phyloP scores from a whole-genome alignment of 306 rosid species.

The Vigna trinervia region DNA sequence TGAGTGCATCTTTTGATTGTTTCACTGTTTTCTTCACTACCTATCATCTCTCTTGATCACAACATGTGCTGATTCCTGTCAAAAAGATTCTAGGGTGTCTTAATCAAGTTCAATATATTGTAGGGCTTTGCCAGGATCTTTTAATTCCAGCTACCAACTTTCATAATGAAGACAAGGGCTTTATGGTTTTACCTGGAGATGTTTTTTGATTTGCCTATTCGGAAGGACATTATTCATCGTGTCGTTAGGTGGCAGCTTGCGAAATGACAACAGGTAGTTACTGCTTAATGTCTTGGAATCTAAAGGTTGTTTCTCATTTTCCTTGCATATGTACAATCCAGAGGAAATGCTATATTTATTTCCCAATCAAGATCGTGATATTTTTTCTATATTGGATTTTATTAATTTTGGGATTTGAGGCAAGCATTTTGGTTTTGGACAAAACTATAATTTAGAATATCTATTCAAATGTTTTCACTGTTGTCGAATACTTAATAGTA shows the following conservation, averaged over 20 bases:
- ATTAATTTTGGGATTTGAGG: background rate
- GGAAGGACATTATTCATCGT: slow-evolving; percentile 89
- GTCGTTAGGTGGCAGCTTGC: slow-evolving; percentile 97
- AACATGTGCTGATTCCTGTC: slow-evolving; percentile 12
- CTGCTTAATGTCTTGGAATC: slow-evolving; percentile 36
- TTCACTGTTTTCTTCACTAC: slow-evolving; percentile 1
- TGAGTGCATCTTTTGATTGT: background rate
- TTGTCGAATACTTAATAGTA: background rate
- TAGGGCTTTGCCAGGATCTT: slow-evolving; percentile 84
- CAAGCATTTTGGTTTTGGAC: slow-evolving; percentile 34
- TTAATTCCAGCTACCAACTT: slow-evolving; percentile 91
- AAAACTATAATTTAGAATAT: background rate
- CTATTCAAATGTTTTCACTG: background rate
- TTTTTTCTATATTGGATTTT: slow-evolving; percentile 2
- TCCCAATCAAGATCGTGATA: slow-evolving; percentile 10
- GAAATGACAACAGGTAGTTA: slow-evolving; percentile 84
- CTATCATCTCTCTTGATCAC: slow-evolving; percentile 29
- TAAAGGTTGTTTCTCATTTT: slow-evolving; percentile 20
- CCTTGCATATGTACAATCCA: slow-evolving; percentile 22
- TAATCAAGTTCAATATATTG: slow-evolving; percentile 42
- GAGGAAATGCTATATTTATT: slow-evolving; percentile 24
- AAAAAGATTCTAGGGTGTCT: slow-evolving; percentile 18
- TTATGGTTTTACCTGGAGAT: slow-evolving; percentile 90
- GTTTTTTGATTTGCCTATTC: slow-evolving; percentile 85
- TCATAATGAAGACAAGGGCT: slow-evolving; percentile 82